These are phyloP conservation scores for Lipomyces starkeyi DNA, from an alignment of 805 yeast species.

Conservation along the genomic window DNA sequence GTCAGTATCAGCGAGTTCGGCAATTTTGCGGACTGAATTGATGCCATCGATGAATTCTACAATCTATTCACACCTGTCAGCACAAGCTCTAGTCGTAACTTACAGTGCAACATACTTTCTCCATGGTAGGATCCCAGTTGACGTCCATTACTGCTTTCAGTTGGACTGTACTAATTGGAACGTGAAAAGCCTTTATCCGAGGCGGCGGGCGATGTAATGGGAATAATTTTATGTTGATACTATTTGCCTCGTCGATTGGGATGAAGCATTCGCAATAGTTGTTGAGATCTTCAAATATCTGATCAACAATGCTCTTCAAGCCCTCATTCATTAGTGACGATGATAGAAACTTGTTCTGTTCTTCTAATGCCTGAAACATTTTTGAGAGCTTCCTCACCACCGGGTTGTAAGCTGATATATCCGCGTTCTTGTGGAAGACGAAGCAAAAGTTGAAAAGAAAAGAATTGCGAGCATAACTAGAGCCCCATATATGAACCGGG, in stretches of 20 bases:
- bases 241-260: constrained; percentile 86
- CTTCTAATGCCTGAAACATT: constrained; percentile 86
- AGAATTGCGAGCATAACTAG: constrained; percentile 84
- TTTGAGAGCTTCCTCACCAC: constrained; percentile 82
- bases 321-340: constrained; percentile 56
- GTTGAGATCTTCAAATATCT: constrained; percentile 91
- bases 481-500: constrained; percentile 81
- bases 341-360: constrained; percentile 80
- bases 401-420: constrained; percentile 84
- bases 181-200: constrained; percentile 77
- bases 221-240: constrained; percentile 91
- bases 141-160: constrained; percentile 76
- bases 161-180: constrained; percentile 87
- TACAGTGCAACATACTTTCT: constrained; percentile 49
- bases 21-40: constrained; percentile 77
- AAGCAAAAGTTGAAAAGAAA: constrained; percentile 93
- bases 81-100: background rate
- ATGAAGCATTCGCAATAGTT: constrained; percentile 95
- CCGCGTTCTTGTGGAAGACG: constrained; percentile 82
- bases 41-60: constrained; percentile 87
- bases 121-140: constrained; percentile 97
- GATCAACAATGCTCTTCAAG: constrained; percentile 80
- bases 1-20: constrained; percentile 81
- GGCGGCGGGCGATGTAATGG: constrained; percentile 87
- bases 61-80: constrained; percentile 47